phyloP scores from a whole-genome alignment of 148 eudicot genomes.

The Rhododendron mucronatum region DNA sequence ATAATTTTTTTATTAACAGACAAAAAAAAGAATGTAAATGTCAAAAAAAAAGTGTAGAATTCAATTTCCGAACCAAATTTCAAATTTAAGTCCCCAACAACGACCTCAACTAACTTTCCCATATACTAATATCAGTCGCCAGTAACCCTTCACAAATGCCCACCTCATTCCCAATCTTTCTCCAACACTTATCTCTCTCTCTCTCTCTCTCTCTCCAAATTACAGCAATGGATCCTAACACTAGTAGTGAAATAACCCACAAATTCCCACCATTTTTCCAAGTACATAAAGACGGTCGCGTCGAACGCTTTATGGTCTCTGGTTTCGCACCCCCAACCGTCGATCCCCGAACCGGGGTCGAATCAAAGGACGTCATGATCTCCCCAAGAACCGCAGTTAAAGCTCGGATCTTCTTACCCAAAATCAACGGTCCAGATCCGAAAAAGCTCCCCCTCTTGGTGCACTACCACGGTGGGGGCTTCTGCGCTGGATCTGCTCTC shows the following conservation, averaged over 20 bases:
- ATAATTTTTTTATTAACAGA: no score
- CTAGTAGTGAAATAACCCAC: background rate
- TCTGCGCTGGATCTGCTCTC: slow-evolving; percentile 7
- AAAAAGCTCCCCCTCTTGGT: slow-evolving; percentile 13
- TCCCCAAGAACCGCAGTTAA: slow-evolving; percentile 12
- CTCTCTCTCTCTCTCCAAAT: background rate
- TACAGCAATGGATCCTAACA: background rate
- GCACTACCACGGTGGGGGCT: slow-evolving; percentile 27
- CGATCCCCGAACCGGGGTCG: background rate
- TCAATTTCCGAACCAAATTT: no score
- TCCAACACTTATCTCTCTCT: background rate
- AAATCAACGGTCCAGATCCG: background rate
- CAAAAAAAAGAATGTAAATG: no score
- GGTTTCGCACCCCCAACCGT: background rate
- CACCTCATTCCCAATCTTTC: background rate
- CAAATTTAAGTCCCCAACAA: no score
- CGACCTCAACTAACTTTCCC: background rate
- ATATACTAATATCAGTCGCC: background rate
- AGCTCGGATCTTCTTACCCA: slow-evolving; percentile 23
- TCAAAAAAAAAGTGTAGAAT: no score
- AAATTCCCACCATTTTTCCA: background rate
- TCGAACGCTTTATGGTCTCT: background rate
- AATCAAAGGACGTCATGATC: slow-evolving; percentile 23
- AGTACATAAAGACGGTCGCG: background rate
- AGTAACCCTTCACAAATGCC: slow-evolving; percentile 18